Evolutionary conservation across 148 eudicot species (phyloP), one percentile per base, ranked within the genome.

Genomic region (Rhododendron molle): DNA sequence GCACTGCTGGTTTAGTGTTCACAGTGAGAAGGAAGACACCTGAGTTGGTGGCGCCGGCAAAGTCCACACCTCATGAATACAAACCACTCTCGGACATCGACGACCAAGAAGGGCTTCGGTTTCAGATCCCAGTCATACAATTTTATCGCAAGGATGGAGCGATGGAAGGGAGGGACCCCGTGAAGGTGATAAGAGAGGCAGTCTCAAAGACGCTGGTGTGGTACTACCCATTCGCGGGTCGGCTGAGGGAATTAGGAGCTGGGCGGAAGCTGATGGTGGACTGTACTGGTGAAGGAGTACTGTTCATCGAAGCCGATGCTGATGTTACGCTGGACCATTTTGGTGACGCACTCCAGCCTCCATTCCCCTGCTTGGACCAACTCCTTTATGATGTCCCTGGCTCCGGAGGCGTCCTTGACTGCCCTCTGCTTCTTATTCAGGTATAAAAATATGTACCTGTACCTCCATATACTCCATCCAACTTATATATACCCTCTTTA

Each of bases 101-200:
- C 10, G 86, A 87, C 88, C 85, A 83, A 50, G 86, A 87, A 11
- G 83, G 69, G 36, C 88, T 87, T 34, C 85, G 88, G 49, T 87
- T 87, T 84, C 88, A 87, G 14, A 83, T 87, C 21, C 88, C 88
- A 32, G 78, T 65, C 30, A 83, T 87, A 23, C 83, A 77, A 26
- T 83, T 87, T 26, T 87, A 87, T 58, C 50, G 34, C 1, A 49
- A 78, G 2, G n/a, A 83, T 38, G 30, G 52, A 2, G n/a, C 79
- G 47, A 46, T 46, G 43, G 52, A 30, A 49, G 83, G 56, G 10
- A 62, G 28, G 67, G 88, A 87, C 56, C 88, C 86, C 0, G 88
- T 60, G 30, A 78, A 78, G 69, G 79, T 87, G 11, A 87, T 87
- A 36, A 46, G 85, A 56, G 79, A 86, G 78, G 85, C 88, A 7